phyloP scores from a whole-genome alignment of 2,329 filamentous ascomycete genomes.

The Biscogniauxia sp. region DNA sequence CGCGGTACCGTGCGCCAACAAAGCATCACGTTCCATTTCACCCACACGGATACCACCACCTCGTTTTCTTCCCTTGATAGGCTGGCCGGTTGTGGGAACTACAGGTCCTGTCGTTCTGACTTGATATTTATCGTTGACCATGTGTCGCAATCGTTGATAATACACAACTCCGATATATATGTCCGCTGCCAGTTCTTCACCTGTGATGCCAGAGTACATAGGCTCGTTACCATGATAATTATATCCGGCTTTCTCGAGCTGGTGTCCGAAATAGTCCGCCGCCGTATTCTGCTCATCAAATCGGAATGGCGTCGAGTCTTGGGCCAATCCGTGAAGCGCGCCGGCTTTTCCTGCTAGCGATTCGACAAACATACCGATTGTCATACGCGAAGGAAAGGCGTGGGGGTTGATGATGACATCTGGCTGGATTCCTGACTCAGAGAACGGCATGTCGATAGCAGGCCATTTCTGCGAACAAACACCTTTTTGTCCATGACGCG shows the following conservation, averaged over 20 bases:
- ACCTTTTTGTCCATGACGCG: conserved; percentile 97
- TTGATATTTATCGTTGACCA: conserved; percentile 99
- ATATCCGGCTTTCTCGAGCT: conserved; percentile 91
- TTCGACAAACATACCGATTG: conserved; percentile 98
- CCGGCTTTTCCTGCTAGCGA: conserved; percentile 94
- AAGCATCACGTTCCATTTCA: conserved; percentile 96
- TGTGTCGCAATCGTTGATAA: conserved; percentile 96
- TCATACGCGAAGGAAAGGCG: conserved; percentile 99
- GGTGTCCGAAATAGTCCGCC: conserved; percentile 91
- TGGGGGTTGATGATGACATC: conserved; percentile 99
- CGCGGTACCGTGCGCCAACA: conserved; percentile 91
- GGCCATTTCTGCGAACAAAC: conserved; percentile 97
- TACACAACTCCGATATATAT: conserved; percentile 98
- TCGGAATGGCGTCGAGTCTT: conserved; percentile 92
- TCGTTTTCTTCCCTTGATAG: conserved; percentile 93
- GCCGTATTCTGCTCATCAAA: conserved; percentile 93
- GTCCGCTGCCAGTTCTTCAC: conserved; percentile 87
- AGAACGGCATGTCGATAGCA: conserved; percentile 90
- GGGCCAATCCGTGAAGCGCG: conserved; percentile 89
- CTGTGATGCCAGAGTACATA: conserved; percentile 97
- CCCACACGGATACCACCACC: conserved; percentile 98
- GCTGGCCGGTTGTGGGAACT: conserved; percentile 86
- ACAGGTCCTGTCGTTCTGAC: conserved; percentile 94
- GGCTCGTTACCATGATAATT: conserved; percentile 99
- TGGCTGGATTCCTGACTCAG: conserved; percentile 92